Conservation (phyloP, 257 asterid species). For the Solanum etuberosum region DNA sequence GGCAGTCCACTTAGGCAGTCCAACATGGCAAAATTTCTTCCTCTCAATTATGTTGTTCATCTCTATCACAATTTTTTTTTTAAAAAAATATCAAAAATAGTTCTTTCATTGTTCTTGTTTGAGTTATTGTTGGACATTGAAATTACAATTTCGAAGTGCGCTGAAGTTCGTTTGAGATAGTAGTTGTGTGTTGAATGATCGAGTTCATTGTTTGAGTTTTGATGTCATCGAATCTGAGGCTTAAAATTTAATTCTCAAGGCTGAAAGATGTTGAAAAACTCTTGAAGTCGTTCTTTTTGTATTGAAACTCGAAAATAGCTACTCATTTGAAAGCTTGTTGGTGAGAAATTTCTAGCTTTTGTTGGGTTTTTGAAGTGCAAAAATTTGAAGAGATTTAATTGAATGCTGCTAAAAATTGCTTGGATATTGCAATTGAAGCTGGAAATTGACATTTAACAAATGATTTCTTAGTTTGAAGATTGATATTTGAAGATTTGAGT, state of each 20-base stretch:
- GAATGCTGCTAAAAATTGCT: not conserved
- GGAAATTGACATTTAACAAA: not conserved
- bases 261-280: not conserved
- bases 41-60: not conserved
- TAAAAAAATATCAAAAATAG: no score
- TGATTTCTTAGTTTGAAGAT: not conserved
- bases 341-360: not conserved
- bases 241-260: not conserved
- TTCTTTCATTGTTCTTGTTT: not conserved
- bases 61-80: not conserved
- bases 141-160: no score
- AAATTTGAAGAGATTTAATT: not conserved
- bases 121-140: not conserved
- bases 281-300: not conserved
- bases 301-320: not conserved
- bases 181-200: no score
- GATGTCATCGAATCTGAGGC: not conserved
- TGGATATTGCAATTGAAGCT: not conserved
- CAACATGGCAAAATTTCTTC: not conserved
- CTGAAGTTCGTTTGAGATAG: not conserved
- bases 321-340: not conserved
- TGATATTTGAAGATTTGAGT: not conserved
- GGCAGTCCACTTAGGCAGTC: not conserved
- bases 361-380: not conserved
- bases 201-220: not conserved